Evolutionary conservation across 192 early-diverging fungal species (phyloP).

Genomic region (Chytriomyces hyalinus): DNA sequence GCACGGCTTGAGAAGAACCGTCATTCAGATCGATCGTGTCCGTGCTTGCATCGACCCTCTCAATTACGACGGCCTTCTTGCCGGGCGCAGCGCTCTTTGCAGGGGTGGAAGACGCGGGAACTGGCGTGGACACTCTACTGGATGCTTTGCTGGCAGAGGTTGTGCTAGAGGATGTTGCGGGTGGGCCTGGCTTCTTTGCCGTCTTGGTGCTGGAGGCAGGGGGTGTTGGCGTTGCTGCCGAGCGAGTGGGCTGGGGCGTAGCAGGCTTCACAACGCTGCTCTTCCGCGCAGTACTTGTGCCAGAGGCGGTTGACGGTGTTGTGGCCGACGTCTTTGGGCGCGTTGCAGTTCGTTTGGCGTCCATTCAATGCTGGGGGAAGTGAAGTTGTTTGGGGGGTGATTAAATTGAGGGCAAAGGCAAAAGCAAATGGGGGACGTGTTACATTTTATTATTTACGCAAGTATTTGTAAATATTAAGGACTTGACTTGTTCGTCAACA

Average conservation of each 20-base stretch:
- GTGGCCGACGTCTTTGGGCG: not conserved
- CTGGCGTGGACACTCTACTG: not conserved
- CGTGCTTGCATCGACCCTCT: conserved; percentile 3
- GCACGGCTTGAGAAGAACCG: not conserved
- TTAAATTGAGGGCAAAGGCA: no score
- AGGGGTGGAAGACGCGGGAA: not conserved
- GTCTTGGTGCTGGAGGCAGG: not conserved
- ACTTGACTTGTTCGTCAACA: no score
- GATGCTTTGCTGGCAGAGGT: not conserved
- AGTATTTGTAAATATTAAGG: no score
- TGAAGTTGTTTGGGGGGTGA: no score
- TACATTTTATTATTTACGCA: no score
- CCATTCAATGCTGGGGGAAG: no score
- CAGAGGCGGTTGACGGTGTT: not conserved
- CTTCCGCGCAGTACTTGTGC: not conserved
- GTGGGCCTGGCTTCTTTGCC: not conserved
- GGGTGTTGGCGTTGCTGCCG: not conserved
- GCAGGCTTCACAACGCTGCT: not conserved
- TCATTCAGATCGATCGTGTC: not conserved
- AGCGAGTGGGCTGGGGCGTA: not conserved
- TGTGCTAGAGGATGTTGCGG: not conserved
- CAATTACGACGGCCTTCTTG: not conserved
- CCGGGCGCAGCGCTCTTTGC: not conserved
- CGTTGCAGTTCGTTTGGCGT: not conserved
- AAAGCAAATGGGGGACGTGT: no score